A percentile compares a stretch with the other conserved stretches of the same genome.
phyloP scores from a whole-genome alignment of 331 rosid species.

The Arachis monticola region DNA sequence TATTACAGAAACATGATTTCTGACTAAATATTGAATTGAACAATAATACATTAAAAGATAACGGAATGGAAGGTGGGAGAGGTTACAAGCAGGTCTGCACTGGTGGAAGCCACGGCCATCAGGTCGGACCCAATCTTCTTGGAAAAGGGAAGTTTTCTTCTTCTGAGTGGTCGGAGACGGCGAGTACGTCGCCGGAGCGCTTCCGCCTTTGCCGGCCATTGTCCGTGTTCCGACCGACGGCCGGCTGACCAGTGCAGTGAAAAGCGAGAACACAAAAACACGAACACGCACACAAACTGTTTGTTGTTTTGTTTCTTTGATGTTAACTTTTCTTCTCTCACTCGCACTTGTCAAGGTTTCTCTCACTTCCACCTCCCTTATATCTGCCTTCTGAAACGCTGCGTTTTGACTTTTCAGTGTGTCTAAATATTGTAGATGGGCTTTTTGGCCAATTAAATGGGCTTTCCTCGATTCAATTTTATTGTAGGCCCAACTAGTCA shows the following conservation, averaged over 20 bases:
- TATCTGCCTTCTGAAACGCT: neutral
- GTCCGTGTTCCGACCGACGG: constrained; percentile 33
- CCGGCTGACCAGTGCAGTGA: neutral
- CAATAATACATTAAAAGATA: too few relatives aligned
- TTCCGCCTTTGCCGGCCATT: constrained; percentile 74
- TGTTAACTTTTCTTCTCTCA: neutral
- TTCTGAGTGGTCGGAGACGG: constrained; percentile 54
- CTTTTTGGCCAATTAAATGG: neutral
- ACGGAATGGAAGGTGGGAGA: neutral
- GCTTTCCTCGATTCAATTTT: neutral
- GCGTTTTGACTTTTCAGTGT: neutral
- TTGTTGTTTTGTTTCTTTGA: neutral
- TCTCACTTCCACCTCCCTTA: constrained; percentile 4
- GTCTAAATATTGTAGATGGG: neutral
- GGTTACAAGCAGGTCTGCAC: constrained; percentile 89
- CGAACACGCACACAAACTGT: neutral
- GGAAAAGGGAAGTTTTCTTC: constrained; percentile 30
- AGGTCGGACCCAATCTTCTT: constrained; percentile 52
- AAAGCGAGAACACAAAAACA: neutral
- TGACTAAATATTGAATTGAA: too few relatives aligned
- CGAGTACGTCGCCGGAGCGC: constrained; percentile 69
- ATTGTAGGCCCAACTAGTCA: neutral
- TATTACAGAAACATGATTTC: neutral
- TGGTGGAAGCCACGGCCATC: constrained; percentile 84
- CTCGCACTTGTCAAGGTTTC: neutral